Evolutionary conservation across 352 stramenopile species (phyloP).

Genomic region (Globisporangium canariense): DNA sequence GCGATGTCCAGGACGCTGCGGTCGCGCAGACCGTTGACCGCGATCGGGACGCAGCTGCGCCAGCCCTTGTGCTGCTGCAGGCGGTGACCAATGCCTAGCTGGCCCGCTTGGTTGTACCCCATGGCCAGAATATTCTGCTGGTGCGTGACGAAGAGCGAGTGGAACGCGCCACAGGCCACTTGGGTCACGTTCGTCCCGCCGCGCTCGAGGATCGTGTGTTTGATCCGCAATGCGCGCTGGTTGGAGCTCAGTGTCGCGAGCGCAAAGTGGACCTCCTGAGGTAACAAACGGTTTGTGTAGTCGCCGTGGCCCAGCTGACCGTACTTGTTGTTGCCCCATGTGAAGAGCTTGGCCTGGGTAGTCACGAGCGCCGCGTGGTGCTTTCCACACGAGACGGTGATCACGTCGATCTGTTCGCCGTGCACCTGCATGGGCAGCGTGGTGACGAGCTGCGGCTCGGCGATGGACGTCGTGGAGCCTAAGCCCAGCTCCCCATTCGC

Average conservation of each 20-base stretch:
- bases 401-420: conserved; percentile 37
- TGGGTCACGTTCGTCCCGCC: conserved; percentile 59
- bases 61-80: conserved; percentile 59
- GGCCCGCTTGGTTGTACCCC: conserved; percentile 77
- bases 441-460: conserved; percentile 36
- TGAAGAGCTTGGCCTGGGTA: conserved; percentile 56
- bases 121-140: conserved; percentile 73
- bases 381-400: conserved; percentile 63
- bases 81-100: conserved; percentile 63
- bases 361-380: conserved; percentile 68
- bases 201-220: conserved; percentile 49
- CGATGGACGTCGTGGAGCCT: conserved; percentile 30
- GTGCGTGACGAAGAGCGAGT: conserved; percentile 76
- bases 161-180: conserved; percentile 58
- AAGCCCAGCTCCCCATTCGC: conserved; percentile 59
- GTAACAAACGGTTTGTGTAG: conserved; percentile 38
- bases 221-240: conserved; percentile 49
- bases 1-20: conserved; percentile 67
- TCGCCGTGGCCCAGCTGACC: conserved; percentile 64
- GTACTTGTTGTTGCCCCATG: conserved; percentile 75
- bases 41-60: conserved; percentile 61
- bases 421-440: conserved; percentile 30
- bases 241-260: conserved; percentile 41
- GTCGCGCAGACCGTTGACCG: conserved; percentile 45
- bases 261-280: conserved; percentile 53